Evolutionary conservation across 2,329 filamentous ascomycete species (phyloP), one percentile per base, ranked within the genome.

Genomic region (Pyrenochaeta sp.): DNA sequence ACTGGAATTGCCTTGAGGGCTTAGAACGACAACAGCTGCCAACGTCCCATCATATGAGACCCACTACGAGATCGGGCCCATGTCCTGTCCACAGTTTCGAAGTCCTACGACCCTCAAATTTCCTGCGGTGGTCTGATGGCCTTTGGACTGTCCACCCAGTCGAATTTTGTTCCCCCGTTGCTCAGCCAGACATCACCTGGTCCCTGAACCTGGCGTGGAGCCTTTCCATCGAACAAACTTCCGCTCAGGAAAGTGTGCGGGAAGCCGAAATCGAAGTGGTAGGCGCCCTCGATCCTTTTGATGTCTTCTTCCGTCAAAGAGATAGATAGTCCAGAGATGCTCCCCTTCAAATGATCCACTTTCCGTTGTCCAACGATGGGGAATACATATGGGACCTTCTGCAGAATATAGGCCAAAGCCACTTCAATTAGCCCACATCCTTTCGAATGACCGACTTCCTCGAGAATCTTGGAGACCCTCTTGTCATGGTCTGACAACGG

Each of bases 351-450:
- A 61, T 91, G 87, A 31, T 86, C 82, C 7, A 88, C 67, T 55
- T 84, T 90, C 8, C 87, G 78, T 0, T 86, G 85, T 6, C 88
- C 87, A 3, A 90, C 75, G 29, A 91, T 84, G 1, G 88, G 88
- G 61, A 89, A 89, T 10, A 90, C 84, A 58, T 89, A 82, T 0
- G 86, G 81, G 1, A 83, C 75, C 72, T 90, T 90, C 52, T 83
- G 79, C 77, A 88, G 80, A 10, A 90, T 82, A 61, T 91, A 91
- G 2, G 88, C 87, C 22, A 91, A 69, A 6, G 88, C 86, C 19
- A 88, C 72, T 31, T 78, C 78, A 6, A 81, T 82, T 27, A 87
- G 74, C 24, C 77, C 72, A 6, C 76, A 74, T 1, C 79, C 79
- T 55, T 84, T 81, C 50, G 78, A 74, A 6, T 77, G 75, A 0